Evolutionary conservation across 1,284 basidiomycete genomes (phyloP), one percentile per base, ranked within the genome.

Genomic region (Phylloboletellus chloephorus): DNA sequence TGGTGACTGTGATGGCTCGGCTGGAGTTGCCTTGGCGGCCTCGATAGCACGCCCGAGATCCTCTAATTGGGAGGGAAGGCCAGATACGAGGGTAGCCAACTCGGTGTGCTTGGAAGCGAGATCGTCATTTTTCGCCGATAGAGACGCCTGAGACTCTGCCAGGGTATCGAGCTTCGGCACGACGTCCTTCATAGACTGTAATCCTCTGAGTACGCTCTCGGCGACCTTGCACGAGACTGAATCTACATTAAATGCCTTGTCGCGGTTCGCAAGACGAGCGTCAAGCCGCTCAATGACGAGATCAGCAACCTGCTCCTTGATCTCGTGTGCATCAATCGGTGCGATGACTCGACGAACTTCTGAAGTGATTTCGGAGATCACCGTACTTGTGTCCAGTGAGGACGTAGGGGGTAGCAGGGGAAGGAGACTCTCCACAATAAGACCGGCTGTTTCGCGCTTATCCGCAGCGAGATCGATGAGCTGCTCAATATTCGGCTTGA

Each of bases 401-500:
- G 67, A 42, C 3, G 66, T 53, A 0, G 67, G 53, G 5, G 79
- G 77, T 10, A 89, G 53, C 39, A 84, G 57, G 6, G 88, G 87
- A 11, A 79, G 47, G 29, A 90, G 72, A n/a, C 73, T 70, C 43
- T 88, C 75, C 15, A 88, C 75, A 46, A 90, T 90, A 31, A 90
- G 72, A 7, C 73, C 72, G 3, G 87, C 87, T 5, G 87, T 90
- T 62, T 90, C 87, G 24, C 82, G 74, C 58, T 90, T 90, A 57
- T 90, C 87, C 0, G 84, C 86, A 13, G 87, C 79, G 36, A 90
- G 73, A 57, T 90, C 87, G 48, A 90, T 89, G 47, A 90, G 76
- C 52, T 90, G 86, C 2, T 82, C 76, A 16, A 90, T 88, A 52
- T 89, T 83, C 7, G 88, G 87, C 55, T 89, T 89, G 53, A 90